Conservation (phyloP, 2,329 filamentous ascomycete species). For the Dactylellina sp. region DNA sequence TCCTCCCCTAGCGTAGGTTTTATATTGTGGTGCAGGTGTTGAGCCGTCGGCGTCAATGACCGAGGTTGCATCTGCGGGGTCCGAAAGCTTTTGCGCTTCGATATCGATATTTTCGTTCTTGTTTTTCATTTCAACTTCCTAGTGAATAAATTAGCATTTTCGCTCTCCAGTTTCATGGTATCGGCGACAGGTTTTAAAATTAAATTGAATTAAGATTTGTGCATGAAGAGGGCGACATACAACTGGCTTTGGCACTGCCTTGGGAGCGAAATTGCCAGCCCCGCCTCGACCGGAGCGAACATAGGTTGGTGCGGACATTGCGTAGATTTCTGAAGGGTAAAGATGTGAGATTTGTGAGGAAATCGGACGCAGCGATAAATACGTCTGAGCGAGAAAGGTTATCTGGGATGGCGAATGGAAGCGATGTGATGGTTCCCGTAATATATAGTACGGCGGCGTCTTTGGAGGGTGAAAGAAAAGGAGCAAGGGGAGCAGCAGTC, state of each 20-base stretch:
- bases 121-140: constrained; percentile 53
- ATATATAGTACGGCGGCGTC: not conserved
- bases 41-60: constrained; percentile 23
- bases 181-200: no score
- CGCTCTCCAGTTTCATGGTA: no score
- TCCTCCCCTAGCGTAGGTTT: constrained; percentile 53
- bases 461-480: not conserved
- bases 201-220: no score
- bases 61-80: constrained; percentile 40
- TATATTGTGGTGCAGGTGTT: constrained; percentile 39
- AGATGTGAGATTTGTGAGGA: not conserved
- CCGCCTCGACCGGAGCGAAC: constrained; percentile 55
- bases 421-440: not conserved
- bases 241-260: constrained; percentile 40
- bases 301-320: constrained; percentile 53
- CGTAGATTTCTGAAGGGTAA: no score
- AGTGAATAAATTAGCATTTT: constrained; percentile 10
- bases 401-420: not conserved
- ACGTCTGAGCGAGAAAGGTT: not conserved
- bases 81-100: constrained; percentile 36
- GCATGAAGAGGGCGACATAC: constrained; percentile 29
- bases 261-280: constrained; percentile 54
- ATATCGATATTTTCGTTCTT: constrained; percentile 33
- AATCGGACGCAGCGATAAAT: constrained; percentile 20
- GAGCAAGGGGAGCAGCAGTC: not conserved